Conservation (phyloP, 768 basidiomycete species). For the Psilocybe tampanensis region DNA sequence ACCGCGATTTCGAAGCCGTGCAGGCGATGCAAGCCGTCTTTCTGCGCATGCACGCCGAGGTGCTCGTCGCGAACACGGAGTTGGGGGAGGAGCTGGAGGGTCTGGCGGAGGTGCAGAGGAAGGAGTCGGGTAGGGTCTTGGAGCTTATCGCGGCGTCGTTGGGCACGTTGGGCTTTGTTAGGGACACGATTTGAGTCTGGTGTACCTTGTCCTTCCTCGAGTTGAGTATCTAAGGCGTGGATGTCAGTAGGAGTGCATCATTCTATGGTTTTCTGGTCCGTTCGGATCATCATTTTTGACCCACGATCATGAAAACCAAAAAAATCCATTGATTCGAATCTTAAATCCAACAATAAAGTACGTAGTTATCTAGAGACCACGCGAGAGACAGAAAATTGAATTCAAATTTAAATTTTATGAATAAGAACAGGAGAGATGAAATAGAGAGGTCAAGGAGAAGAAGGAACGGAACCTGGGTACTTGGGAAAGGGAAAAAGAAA, state of each 20-base stretch:
- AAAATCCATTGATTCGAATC: not conserved
- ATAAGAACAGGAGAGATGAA: too few relatives aligned
- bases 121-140: constrained; percentile 77
- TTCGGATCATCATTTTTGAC: too few relatives aligned
- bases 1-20: constrained; percentile 93
- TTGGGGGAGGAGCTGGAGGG: constrained; percentile 56
- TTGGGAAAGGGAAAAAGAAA: too few relatives aligned
- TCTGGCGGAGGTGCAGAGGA: constrained; percentile 66
- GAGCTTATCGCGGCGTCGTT: constrained; percentile 74
- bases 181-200: constrained; percentile 47
- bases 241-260: too few relatives aligned
- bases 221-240: too few relatives aligned
- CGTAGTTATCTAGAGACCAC: not conserved
- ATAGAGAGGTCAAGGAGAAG: too few relatives aligned
- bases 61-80: constrained; percentile 72
- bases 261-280: too few relatives aligned
- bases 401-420: too few relatives aligned
- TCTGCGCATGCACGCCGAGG: constrained; percentile 82
- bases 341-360: not conserved
- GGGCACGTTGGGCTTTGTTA: constrained; percentile 76
- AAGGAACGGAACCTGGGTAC: too few relatives aligned
- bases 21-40: constrained; percentile 88
- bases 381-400: not conserved
- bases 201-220: constrained; percentile 15
- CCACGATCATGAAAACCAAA: not conserved